A percentile compares a stretch with the other conserved stretches of the same genome.
These are phyloP conservation scores for Omphalotus olearius DNA, from an alignment of 1,284 basidiomycete genomes.

Conservation along the genomic window DNA sequence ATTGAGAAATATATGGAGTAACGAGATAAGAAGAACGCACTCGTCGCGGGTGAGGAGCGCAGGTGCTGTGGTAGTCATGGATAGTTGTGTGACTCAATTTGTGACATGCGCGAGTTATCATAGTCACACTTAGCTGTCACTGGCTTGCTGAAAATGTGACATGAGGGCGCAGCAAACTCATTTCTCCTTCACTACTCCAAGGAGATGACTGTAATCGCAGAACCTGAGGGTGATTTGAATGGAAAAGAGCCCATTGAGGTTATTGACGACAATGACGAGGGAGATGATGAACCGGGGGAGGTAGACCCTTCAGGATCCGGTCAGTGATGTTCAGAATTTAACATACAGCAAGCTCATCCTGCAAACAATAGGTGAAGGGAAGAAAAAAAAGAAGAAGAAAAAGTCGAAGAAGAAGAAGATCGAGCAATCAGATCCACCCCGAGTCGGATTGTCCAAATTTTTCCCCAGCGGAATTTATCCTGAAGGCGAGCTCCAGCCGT, in stretches of 20 bases:
- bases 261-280: slow-evolving; percentile 77
- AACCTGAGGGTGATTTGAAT: slow-evolving; percentile 6
- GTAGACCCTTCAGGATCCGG: slow-evolving; percentile 29
- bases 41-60: slow-evolving; percentile 14
- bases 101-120: not conserved
- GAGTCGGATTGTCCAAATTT: slow-evolving; percentile 85
- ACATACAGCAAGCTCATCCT: not conserved
- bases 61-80: slow-evolving; percentile 10
- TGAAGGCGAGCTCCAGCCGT: slow-evolving; percentile 89
- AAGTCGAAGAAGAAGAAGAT: slow-evolving; percentile 83
- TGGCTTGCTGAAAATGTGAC: not conserved
- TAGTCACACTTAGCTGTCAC: not conserved
- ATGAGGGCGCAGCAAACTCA: not conserved
- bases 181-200: not conserved
- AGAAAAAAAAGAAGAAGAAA: slow-evolving; percentile 94
- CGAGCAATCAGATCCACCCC: slow-evolving; percentile 91
- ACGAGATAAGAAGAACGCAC: slow-evolving; percentile 2
- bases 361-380: slow-evolving; percentile 37
- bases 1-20: not conserved
- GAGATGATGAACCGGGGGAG: slow-evolving; percentile 53
- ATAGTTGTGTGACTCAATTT: not conserved
- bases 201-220: slow-evolving; percentile 6
- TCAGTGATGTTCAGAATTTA: not conserved
- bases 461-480: slow-evolving; percentile 87
- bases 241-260: slow-evolving; percentile 30